Conservation (phyloP, 768 basidiomycete genomes). For the Lactifluus pinguis region DNA sequence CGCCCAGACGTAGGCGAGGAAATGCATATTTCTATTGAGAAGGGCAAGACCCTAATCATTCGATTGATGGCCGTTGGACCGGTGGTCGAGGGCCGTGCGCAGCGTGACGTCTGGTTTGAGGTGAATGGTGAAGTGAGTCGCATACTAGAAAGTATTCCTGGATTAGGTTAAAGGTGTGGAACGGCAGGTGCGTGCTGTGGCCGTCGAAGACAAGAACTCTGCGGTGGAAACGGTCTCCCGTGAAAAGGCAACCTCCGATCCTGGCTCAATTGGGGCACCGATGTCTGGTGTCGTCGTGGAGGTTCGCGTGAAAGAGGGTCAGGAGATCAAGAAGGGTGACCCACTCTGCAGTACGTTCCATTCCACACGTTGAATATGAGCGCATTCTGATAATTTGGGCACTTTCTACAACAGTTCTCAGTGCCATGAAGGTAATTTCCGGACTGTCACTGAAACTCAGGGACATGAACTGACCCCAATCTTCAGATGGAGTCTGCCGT, state of each 20-base stretch:
- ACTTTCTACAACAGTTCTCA: conserved; percentile 51
- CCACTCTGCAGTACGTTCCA: conserved; percentile 72
- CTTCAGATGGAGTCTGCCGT: conserved; percentile 94
- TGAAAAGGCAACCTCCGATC: conserved; percentile 89
- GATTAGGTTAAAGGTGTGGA: conserved; percentile 1
- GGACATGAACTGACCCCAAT: conserved; percentile 18
- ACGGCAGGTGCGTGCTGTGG: conserved; percentile 78
- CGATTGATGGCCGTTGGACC: conserved; percentile 93
- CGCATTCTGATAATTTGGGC: conserved; percentile 13
- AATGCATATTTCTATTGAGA: conserved; percentile 92
- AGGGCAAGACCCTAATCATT: conserved; percentile 95
- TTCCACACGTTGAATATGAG: conserved; percentile 5
- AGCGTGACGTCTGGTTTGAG: conserved; percentile 97
- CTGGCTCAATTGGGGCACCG: conserved; percentile 94
- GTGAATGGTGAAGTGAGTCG: conserved; percentile 81
- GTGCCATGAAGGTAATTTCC: conserved; percentile 84
- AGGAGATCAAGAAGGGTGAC: conserved; percentile 97
- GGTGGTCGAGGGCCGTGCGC: conserved; percentile 83
- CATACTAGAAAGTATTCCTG: background rate
- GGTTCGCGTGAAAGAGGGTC: conserved; percentile 94
- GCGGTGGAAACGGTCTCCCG: conserved; percentile 91
- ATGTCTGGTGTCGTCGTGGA: conserved; percentile 99
- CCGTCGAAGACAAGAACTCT: conserved; percentile 94
- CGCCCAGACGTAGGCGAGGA: conserved; percentile 90
- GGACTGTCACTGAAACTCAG: background rate